A percentile compares a stretch with the other conserved stretches of the same genome.
Conservation (phyloP, 164 flowering plant species). For the Buxus sempervirens region DNA sequence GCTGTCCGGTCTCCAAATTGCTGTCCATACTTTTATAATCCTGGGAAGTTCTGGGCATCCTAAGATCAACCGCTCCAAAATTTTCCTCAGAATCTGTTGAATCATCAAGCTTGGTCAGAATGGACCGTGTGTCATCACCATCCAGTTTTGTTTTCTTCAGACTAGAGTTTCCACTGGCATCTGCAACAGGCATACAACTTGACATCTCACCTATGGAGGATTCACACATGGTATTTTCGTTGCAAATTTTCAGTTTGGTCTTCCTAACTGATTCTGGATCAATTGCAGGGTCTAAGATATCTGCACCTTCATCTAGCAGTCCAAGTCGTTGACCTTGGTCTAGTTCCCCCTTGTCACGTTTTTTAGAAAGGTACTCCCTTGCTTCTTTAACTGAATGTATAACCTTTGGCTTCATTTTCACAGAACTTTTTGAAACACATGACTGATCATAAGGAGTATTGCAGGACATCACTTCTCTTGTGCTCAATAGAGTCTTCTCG, state of each 20-base stretch:
- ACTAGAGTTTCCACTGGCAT: constrained; percentile 15
- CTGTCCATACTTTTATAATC: constrained; percentile 11
- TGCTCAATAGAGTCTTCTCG: constrained; percentile 9
- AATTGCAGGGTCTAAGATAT: constrained; percentile 6
- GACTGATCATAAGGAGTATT: constrained; percentile 14
- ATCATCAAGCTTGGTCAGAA: constrained; percentile 6
- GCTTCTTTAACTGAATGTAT: constrained; percentile 78
- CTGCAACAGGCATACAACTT: constrained; percentile 13
- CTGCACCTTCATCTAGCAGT: constrained; percentile 12
- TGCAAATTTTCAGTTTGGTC: constrained; percentile 10
- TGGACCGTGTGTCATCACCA: constrained; percentile 5
- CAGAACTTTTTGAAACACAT: constrained; percentile 15
- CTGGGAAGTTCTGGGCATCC: constrained; percentile 2
- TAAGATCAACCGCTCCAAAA: constrained; percentile 5
- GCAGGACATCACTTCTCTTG: constrained; percentile 14
- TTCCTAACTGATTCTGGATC: constrained; percentile 13
- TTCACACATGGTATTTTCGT: constrained; percentile 5
- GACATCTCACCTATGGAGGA: constrained; percentile 15
- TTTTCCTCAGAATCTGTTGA: constrained; percentile 10
- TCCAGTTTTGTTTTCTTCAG: constrained; percentile 8
- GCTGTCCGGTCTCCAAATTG: constrained; percentile 17
- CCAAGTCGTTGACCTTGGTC: constrained; percentile 12
- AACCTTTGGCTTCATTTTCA: constrained; percentile 40
- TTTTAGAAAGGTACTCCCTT: constrained; percentile 60
- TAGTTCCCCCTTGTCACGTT: constrained; percentile 21